A percentile compares a stretch with the other conserved stretches of the same genome.
Conservation (phyloP, 2,329 filamentous ascomycete species). For the Diaporthe caulivora region DNA sequence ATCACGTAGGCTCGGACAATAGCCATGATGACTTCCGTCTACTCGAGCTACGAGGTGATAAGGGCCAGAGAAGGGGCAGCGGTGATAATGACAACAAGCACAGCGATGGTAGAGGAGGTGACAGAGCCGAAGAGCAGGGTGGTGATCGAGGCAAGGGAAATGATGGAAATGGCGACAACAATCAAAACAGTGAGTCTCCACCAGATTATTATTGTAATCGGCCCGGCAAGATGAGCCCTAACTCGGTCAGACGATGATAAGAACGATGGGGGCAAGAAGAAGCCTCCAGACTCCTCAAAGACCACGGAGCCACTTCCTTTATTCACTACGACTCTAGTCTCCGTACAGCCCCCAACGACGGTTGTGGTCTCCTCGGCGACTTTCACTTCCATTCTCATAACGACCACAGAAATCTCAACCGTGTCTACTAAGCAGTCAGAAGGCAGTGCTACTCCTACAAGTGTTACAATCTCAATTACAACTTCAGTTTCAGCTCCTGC, state of each 20-base stretch:
- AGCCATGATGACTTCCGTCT: no score
- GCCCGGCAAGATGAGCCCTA: background rate
- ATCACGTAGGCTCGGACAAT: no score
- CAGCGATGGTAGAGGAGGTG: background rate
- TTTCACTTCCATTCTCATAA: background rate
- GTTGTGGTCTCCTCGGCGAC: background rate
- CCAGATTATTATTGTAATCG: no score
- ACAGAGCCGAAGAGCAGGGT: background rate
- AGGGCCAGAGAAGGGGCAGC: no score
- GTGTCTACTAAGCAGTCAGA: background rate
- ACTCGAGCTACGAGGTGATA: no score
- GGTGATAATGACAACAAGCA: background rate
- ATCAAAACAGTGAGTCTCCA: background rate
- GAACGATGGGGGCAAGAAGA: background rate
- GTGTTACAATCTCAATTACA: background rate
- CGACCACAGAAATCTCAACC: constrained; percentile 13
- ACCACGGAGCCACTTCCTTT: background rate
- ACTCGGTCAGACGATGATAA: background rate
- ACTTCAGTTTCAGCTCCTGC: background rate
- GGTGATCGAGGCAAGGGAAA: background rate
- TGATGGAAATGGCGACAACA: background rate
- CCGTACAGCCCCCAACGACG: constrained; percentile 1
- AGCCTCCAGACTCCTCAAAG: background rate
- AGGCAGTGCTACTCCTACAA: background rate
- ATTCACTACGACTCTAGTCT: constrained; percentile 5